Evolutionary conservation across 768 basidiomycete genomes (phyloP), one percentile per base, ranked within the genome.

Genomic region (Hortiboletus campestris): DNA sequence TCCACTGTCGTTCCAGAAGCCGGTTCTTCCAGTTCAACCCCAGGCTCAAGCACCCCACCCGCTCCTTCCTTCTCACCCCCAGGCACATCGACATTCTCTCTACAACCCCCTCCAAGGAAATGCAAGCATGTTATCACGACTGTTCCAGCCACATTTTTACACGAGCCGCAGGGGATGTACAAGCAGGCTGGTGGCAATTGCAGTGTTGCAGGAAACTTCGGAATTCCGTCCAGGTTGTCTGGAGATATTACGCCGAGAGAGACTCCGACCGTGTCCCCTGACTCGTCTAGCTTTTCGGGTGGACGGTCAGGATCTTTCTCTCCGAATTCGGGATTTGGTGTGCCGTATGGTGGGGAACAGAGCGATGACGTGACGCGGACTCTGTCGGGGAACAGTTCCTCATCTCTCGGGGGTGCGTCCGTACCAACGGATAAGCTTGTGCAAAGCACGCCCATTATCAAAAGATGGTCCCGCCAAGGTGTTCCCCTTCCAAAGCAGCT

Each of bases 401-500:
- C 44, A 6, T 17, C 53, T 19, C 49, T 40, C 14, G 38, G 17
- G 10, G 20, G 4, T 38, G 49, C 28, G 42, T 41, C 50, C 19
- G 32, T 54, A 6, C 59, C 79, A 7, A 55, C 71, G 25, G 79
- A 76, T 6, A 62, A 52, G 16, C 58, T 47, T 34, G 48, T 38
- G 11, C 56, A 60, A 17, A 67, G 56, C 29, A 38, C 50, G 19
- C 67, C 65, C n/a, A 51, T 68, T 39, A 68, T 67, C 11, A 77
- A 75, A 50, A 73, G 83, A 49, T 84, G 84, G 83, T 84, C 84
- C 36, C 75, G 80, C 48, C 82, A 80, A 58, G 75, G 76, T 14
- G 35, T 63, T 64, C 28, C 66, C 74, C 58, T 79, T 31, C 85
- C 85, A 10, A 77, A 80, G 20, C 77, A 79, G 45, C 66, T 76